Percentiles rank a stretch among this genome's conserved stretches.
Conservation (phyloP, 2,329 filamentous ascomycete genomes). For the Penicillium sp. region DNA sequence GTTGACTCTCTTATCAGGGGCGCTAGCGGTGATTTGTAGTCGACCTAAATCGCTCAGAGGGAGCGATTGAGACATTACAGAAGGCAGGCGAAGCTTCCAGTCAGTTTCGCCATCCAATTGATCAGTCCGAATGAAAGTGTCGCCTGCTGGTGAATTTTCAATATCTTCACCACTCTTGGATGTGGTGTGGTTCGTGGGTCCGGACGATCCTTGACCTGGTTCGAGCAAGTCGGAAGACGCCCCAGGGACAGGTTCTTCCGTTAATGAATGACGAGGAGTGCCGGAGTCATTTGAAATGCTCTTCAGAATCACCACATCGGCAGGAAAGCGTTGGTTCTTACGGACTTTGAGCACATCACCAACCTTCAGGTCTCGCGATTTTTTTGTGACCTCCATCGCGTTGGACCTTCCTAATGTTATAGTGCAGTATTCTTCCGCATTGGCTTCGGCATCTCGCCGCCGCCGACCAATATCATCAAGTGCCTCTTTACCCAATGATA, state of each 20-base stretch:
- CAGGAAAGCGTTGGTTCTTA: slow-evolving; percentile 87
- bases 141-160: slow-evolving; percentile 48
- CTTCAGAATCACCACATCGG: slow-evolving; percentile 87
- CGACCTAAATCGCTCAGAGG: slow-evolving; percentile 59
- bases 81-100: slow-evolving; percentile 89
- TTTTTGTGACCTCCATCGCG: slow-evolving; percentile 62
- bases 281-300: slow-evolving; percentile 55
- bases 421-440: slow-evolving; percentile 78
- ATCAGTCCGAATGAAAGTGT: slow-evolving; percentile 95
- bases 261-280: slow-evolving; percentile 21
- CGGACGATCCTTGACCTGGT: slow-evolving; percentile 15
- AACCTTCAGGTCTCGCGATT: slow-evolving; percentile 80
- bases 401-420: slow-evolving; percentile 55
- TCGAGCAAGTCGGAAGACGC: slow-evolving; percentile 23
- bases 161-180: slow-evolving; percentile 14
- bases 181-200: slow-evolving; percentile 8
- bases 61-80: slow-evolving; percentile 73
- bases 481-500: slow-evolving; percentile 92
- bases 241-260: slow-evolving; percentile 11
- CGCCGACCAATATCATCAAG: slow-evolving; percentile 83
- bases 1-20: slow-evolving; percentile 88
- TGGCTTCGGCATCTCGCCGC: slow-evolving; percentile 82
- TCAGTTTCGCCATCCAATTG: slow-evolving; percentile 96
- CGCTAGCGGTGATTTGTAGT: slow-evolving; percentile 66
- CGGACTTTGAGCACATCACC: slow-evolving; percentile 88